These are phyloP conservation scores for Paramarasmius palmivorus DNA, from an alignment of 1,284 basidiomycete genomes.

Conservation along the genomic window DNA sequence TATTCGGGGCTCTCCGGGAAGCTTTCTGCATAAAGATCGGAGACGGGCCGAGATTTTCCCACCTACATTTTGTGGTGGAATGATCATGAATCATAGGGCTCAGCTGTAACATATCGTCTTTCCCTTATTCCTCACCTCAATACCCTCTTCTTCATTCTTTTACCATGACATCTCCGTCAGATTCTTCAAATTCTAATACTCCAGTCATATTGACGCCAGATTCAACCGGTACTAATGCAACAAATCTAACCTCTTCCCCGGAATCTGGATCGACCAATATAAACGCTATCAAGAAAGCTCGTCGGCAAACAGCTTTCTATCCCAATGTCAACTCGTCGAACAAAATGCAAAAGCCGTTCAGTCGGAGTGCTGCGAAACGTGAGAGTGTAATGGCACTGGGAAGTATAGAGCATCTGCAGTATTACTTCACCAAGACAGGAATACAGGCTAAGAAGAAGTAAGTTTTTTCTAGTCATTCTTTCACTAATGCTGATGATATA, in stretches of 20 bases:
- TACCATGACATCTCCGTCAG: constrained; percentile 1
- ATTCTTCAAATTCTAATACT: background rate
- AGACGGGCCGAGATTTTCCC: no score
- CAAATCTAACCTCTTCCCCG: constrained; percentile 10
- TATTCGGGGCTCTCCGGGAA: no score
- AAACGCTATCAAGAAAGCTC: constrained; percentile 39
- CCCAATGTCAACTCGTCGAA: constrained; percentile 69
- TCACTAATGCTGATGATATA: constrained; percentile 9
- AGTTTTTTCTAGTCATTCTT: constrained; percentile 30
- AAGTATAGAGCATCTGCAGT: constrained; percentile 85
- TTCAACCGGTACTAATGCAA: constrained; percentile 10
- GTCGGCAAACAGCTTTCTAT: constrained; percentile 72
- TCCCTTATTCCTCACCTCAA: background rate
- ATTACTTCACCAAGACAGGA: constrained; percentile 86
- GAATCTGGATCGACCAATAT: constrained; percentile 9
- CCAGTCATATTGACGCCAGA: constrained; percentile 8
- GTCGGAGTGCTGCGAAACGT: constrained; percentile 80
- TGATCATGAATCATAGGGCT: no score
- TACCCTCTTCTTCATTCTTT: background rate
- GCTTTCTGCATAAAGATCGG: no score
- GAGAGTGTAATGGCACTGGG: constrained; percentile 86
- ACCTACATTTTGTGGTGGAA: no score
- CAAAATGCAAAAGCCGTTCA: constrained; percentile 80
- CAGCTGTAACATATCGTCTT: no score
- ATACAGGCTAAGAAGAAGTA: constrained; percentile 72